A percentile compares a stretch with the other conserved stretches of the same genome.
Conservation (phyloP, 192 early-diverging fungal species). For the Cladochytrium replicatum region DNA sequence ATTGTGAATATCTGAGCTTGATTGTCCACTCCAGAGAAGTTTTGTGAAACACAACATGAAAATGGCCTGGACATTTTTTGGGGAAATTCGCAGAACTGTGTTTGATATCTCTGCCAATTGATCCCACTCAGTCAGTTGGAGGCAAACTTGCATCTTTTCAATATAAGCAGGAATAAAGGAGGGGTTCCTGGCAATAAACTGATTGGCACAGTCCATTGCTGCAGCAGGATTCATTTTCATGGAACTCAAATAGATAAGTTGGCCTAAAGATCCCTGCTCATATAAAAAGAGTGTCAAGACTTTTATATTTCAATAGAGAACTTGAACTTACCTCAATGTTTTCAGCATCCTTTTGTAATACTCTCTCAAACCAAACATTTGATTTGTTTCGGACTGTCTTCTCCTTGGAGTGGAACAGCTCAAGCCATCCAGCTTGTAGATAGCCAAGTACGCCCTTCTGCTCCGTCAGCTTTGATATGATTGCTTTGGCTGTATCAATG, state of each 20-base stretch:
- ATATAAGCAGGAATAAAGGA: constrained; percentile 41
- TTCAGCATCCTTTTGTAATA: constrained; percentile 4
- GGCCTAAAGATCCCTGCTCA: constrained; percentile 30
- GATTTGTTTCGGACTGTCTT: constrained; percentile 8
- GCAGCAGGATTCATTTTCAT: constrained; percentile 20
- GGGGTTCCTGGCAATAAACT: constrained; percentile 34
- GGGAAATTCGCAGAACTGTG: constrained; percentile 14
- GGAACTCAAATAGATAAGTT: constrained; percentile 21
- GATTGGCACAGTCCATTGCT: constrained; percentile 37
- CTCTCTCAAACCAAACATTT: neutral
- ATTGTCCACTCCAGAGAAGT: constrained; percentile 28
- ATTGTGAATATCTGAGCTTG: no score
- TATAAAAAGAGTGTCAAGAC: neutral
- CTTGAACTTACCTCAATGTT: no score
- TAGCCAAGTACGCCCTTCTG: no score
- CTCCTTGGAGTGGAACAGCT: no score
- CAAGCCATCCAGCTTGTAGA: no score
- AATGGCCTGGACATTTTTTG: constrained; percentile 35
- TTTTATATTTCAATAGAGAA: no score
- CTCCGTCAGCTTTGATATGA: no score
- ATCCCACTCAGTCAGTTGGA: constrained; percentile 39
- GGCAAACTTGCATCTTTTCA: constrained; percentile 35
- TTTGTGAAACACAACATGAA: constrained; percentile 24
- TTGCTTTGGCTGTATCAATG: constrained; percentile 33
- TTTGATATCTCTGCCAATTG: constrained; percentile 36